Evolutionary conservation across 208 protist species (phyloP).

Genomic region (Trypanosoma melophagium): DNA sequence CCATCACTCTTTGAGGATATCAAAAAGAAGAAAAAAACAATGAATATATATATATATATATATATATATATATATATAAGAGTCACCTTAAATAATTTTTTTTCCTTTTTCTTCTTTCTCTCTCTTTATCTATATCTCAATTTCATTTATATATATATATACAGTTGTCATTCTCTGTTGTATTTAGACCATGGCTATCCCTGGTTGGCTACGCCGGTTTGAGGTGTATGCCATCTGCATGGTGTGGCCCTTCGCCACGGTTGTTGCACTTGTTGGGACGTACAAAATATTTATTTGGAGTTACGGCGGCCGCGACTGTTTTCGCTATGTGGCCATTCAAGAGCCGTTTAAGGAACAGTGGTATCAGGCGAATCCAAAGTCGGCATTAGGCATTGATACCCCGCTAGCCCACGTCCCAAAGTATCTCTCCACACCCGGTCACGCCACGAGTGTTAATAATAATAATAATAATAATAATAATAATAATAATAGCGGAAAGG

Average conservation of each 20-base stretch:
- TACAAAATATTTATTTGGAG: conserved; percentile 89
- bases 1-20: too few species aligned
- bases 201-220: conserved; percentile 70
- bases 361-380: conserved; percentile 87
- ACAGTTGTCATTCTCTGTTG: background rate
- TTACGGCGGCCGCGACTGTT: conserved; percentile 85
- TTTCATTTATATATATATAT: conserved; percentile 13
- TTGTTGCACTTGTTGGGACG: conserved; percentile 55
- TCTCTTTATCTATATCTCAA: too few species aligned
- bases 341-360: conserved; percentile 84
- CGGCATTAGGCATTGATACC: conserved; percentile 73
- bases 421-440: conserved; percentile 75
- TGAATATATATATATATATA: too few species aligned
- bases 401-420: conserved; percentile 83
- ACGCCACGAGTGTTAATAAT: conserved; percentile 37
- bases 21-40: too few species aligned
- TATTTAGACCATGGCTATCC: conserved; percentile 45
- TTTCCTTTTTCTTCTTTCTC: background rate
- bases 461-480: too few species aligned
- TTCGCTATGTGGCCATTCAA: conserved; percentile 84
- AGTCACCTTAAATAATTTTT: background rate
- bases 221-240: conserved; percentile 86
- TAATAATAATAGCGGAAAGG: too few species aligned
- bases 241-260: conserved; percentile 76
- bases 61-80: too few species aligned